These are phyloP conservation scores for Knufia fluminis DNA, from an alignment of 2,329 filamentous ascomycete species.

Conservation along the genomic window DNA sequence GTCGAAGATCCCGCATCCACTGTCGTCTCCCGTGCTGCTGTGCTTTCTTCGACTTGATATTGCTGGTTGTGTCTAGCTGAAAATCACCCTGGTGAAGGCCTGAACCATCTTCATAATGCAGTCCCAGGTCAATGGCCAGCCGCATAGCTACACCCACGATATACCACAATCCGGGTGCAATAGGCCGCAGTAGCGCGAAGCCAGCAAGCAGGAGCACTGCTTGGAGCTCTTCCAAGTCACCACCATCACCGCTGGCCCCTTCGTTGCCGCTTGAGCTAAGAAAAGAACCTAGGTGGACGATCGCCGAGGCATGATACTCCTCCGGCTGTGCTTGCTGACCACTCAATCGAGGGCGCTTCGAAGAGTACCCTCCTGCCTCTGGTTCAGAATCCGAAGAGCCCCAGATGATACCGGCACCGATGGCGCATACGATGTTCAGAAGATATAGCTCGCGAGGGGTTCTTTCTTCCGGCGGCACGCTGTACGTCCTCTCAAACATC, in stretches of 20 bases:
- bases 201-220: slow-evolving; percentile 85
- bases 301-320: slow-evolving; percentile 91
- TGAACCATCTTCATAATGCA: slow-evolving; percentile 85
- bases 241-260: slow-evolving; percentile 59
- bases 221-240: slow-evolving; percentile 84
- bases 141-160: slow-evolving; percentile 90
- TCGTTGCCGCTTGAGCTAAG: slow-evolving; percentile 55
- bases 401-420: slow-evolving; percentile 86
- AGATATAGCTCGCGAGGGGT: slow-evolving; percentile 81
- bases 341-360: slow-evolving; percentile 45
- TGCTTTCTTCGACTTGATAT: slow-evolving; percentile 22
- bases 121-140: slow-evolving; percentile 78
- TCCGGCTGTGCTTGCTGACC: slow-evolving; percentile 68
- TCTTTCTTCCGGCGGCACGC: slow-evolving; percentile 54
- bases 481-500: slow-evolving; percentile 75
- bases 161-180: slow-evolving; percentile 92
- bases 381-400: slow-evolving; percentile 21
- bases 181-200: slow-evolving; percentile 81
- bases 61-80: slow-evolving; percentile 19
- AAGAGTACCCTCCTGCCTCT: slow-evolving; percentile 24
- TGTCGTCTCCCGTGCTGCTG: slow-evolving; percentile 60
- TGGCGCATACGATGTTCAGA: slow-evolving; percentile 94
- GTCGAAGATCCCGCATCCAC: slow-evolving; percentile 76
- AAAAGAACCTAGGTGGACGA: slow-evolving; percentile 82
- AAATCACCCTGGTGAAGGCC: slow-evolving; percentile 45